Evolutionary conservation across 352 stramenopile species (phyloP).

Genomic region (Plasmopara muralis): DNA sequence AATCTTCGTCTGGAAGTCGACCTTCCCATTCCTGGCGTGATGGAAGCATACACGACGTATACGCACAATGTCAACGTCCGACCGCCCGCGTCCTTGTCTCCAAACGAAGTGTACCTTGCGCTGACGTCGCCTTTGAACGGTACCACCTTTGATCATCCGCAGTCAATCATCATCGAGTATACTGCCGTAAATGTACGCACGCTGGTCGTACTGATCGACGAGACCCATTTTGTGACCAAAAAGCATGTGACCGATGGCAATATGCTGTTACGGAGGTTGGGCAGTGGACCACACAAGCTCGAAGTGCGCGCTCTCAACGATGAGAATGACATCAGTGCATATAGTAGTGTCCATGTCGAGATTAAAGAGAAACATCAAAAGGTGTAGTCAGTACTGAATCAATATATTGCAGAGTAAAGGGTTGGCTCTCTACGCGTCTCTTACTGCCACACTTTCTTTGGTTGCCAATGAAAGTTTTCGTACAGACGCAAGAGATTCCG

Average conservation of each 20-base stretch:
- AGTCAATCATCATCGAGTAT: constrained; percentile 36
- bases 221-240: constrained; percentile 22
- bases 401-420: too few species aligned
- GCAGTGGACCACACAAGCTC: constrained; percentile 25
- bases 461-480: constrained; percentile 93
- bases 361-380: too few species aligned
- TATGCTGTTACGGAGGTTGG: constrained; percentile 36
- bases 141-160: not conserved
- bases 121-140: too few species aligned
- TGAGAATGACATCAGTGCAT: not conserved
- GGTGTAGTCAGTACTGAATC: too few species aligned
- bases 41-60: too few species aligned
- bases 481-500: constrained; percentile 94
- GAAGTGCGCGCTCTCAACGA: constrained; percentile 22
- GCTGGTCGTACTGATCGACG: constrained; percentile 30
- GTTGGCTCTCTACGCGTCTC: too few species aligned
- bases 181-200: constrained; percentile 26
- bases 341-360: too few species aligned
- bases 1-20: too few species aligned
- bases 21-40: too few species aligned
- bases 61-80: too few species aligned
- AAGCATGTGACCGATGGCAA: constrained; percentile 31
- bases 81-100: too few species aligned
- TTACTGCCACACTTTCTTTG: constrained; percentile 82
- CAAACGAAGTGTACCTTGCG: too few species aligned